Conservation (phyloP, 2,329 filamentous ascomycete genomes). For the Trichoderma endophyticum region DNA sequence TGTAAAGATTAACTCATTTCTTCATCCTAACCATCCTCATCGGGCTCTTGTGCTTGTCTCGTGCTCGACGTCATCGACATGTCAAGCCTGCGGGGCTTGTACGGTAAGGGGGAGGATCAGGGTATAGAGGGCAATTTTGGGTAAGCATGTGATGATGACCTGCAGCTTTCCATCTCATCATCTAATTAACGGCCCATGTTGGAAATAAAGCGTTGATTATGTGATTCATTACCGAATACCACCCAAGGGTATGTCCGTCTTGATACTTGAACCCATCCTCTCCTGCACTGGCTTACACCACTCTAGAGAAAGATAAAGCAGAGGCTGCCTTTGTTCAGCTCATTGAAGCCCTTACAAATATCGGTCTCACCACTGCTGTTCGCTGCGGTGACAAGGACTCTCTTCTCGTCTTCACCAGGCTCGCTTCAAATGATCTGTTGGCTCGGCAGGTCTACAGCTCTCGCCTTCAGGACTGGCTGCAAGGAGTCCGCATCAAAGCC, state of each 20-base stretch:
- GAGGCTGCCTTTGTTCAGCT: constrained; percentile 75
- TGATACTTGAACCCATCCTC: not conserved
- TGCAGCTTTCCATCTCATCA: not conserved
- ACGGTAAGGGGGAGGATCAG: constrained; percentile 30
- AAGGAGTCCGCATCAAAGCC: constrained; percentile 75
- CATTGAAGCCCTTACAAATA: constrained; percentile 67
- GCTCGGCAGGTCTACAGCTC: constrained; percentile 79
- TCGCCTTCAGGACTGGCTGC: constrained; percentile 89
- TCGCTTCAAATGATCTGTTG: constrained; percentile 72
- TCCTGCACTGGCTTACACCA: constrained; percentile 1
- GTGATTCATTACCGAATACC: constrained; percentile 77
- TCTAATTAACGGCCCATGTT: not conserved
- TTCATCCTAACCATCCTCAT: not conserved
- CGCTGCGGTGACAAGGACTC: constrained; percentile 73
- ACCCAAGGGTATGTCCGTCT: constrained; percentile 54
- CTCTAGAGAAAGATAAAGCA: constrained; percentile 63
- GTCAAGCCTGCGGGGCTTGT: constrained; percentile 34
- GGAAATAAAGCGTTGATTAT: constrained; percentile 68
- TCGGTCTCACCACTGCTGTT: constrained; percentile 85
- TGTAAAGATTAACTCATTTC: not conserved
- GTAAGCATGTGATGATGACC: constrained; percentile 28
- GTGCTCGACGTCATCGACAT: constrained; percentile 26
- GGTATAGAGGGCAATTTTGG: constrained; percentile 39
- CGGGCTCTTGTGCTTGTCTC: not conserved
- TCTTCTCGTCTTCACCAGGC: constrained; percentile 77